Percentiles rank a stretch among this genome's conserved stretches.
Evolutionary conservation across 2,329 filamentous ascomycete genomes (phyloP).

Genomic region (Alternaria alternata): DNA sequence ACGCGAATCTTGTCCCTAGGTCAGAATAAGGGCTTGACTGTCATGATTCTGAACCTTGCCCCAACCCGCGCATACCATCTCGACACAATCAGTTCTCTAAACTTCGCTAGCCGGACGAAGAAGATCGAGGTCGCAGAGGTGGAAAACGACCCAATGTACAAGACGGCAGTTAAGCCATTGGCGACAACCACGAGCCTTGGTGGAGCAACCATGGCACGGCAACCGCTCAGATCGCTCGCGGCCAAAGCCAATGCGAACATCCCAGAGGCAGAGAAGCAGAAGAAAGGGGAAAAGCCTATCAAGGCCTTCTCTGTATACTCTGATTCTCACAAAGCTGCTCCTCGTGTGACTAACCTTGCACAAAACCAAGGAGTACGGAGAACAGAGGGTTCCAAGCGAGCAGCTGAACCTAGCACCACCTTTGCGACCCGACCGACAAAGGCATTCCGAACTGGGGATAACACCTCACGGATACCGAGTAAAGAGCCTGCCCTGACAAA

Average conservation of each 20-base stretch:
- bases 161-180: slow-evolving; percentile 50
- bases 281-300: slow-evolving; percentile 70
- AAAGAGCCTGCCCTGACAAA: slow-evolving; percentile 56
- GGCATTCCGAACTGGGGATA: slow-evolving; percentile 46
- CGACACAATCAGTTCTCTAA: slow-evolving; percentile 91
- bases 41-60: slow-evolving; percentile 96
- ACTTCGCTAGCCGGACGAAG: slow-evolving; percentile 94
- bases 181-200: slow-evolving; percentile 45
- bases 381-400: slow-evolving; percentile 56
- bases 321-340: slow-evolving; percentile 59
- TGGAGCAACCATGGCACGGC: slow-evolving; percentile 63
- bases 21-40: slow-evolving; percentile 92
- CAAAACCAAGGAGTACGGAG: slow-evolving; percentile 47
- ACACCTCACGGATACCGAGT: slow-evolving; percentile 38
- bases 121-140: slow-evolving; percentile 95
- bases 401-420: slow-evolving; percentile 49
- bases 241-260: slow-evolving; percentile 78
- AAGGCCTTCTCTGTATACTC: slow-evolving; percentile 90
- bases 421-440: slow-evolving; percentile 52
- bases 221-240: slow-evolving; percentile 80
- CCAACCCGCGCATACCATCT: slow-evolving; percentile 92
- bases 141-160: slow-evolving; percentile 90
- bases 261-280: slow-evolving; percentile 60
- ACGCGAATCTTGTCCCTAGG: slow-evolving; percentile 90
- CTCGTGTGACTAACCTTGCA: slow-evolving; percentile 39